Conservation (phyloP, 441 rosid genomes). For the Populus tomentosa region DNA sequence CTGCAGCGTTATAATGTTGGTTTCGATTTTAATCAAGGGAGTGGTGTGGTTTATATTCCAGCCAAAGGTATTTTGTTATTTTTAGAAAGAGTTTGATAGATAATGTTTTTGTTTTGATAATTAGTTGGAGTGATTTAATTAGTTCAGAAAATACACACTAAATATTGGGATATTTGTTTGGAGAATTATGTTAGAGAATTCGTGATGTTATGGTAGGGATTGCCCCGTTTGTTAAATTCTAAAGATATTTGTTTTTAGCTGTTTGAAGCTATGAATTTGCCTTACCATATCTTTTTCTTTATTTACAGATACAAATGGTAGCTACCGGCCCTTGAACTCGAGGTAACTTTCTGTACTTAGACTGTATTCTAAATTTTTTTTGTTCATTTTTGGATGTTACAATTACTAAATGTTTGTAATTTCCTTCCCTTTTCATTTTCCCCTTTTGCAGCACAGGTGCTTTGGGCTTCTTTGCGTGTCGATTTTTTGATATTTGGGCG, state of each 20-base stretch:
- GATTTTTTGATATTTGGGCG: constrained; percentile 3
- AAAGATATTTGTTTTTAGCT: background rate
- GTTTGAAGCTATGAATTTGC: background rate
- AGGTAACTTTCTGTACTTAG: constrained; percentile 28
- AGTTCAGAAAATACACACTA: background rate
- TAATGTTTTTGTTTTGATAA: too few relatives aligned
- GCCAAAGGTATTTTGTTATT: constrained; percentile 29
- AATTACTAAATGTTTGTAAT: constrained; percentile 8
- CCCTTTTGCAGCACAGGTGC: constrained; percentile 70
- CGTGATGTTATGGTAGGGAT: background rate
- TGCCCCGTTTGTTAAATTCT: background rate
- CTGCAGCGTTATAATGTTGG: constrained; percentile 41
- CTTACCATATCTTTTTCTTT: background rate
- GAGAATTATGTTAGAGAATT: background rate
- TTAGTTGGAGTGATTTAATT: too few relatives aligned
- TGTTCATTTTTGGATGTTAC: background rate
- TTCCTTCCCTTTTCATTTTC: constrained; percentile 15
- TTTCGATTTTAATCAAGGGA: constrained; percentile 38
- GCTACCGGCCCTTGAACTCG: constrained; percentile 40
- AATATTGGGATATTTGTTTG: background rate
- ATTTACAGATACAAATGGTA: constrained; percentile 46
- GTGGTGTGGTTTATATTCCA: constrained; percentile 51
- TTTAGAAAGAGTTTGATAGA: background rate
- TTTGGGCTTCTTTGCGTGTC: constrained; percentile 30
- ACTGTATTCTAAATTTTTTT: background rate